Evolutionary conservation across 1,139 yeast genomes (phyloP).

Genomic region (Pichia sp.): DNA sequence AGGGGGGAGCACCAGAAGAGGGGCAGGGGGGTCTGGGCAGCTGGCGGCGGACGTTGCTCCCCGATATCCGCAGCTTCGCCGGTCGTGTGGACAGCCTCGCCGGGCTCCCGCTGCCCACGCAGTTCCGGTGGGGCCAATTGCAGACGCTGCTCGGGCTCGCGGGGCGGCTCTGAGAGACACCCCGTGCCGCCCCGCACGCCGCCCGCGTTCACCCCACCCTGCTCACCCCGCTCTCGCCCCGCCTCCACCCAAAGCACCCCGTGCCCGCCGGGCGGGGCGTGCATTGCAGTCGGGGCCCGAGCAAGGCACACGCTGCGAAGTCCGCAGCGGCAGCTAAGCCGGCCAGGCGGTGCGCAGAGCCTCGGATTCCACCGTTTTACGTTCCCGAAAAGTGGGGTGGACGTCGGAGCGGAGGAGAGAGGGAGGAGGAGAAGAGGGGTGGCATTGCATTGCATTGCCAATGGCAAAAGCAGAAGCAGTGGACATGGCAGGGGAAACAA

Average conservation of each 20-base stretch:
- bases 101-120: background rate
- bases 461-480: no score
- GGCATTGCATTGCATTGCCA: no score
- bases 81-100: background rate
- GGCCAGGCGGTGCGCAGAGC: no score
- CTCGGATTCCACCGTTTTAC: slow-evolving; percentile 1
- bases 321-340: no score
- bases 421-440: no score
- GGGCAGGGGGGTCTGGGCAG: no score
- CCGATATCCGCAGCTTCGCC: background rate
- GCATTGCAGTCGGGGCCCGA: background rate
- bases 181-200: background rate
- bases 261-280: background rate
- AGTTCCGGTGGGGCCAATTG: background rate
- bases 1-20: no score
- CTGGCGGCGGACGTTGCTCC: background rate
- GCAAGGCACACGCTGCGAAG: background rate
- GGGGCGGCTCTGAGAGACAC: background rate
- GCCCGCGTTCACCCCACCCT: background rate
- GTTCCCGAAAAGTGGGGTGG: background rate
- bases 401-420: no score
- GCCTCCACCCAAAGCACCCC: background rate
- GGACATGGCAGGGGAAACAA: no score
- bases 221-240: background rate
- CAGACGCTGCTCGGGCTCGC: background rate